Evolutionary conservation across 768 basidiomycete genomes (phyloP).

Genomic region (Leccinum imitatum): DNA sequence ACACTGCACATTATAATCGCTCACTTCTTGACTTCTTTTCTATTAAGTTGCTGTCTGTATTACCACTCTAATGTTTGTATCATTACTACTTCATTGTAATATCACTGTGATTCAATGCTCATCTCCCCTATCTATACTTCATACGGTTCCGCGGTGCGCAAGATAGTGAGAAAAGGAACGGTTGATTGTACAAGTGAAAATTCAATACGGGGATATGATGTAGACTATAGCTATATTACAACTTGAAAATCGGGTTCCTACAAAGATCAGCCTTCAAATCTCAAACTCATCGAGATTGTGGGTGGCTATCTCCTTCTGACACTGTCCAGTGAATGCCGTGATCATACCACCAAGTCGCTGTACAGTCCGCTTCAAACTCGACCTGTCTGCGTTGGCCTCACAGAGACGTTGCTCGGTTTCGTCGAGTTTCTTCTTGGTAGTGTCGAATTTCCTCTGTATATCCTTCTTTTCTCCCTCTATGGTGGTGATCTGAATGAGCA

Average conservation of each 20-base stretch:
- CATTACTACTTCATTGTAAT: slow-evolving; percentile 1
- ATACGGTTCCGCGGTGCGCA: not conserved
- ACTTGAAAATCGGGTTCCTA: not conserved
- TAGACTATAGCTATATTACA: slow-evolving; percentile 6
- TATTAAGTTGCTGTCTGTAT: not conserved
- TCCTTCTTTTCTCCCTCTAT: slow-evolving; percentile 16
- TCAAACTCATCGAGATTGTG: not conserved
- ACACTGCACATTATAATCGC: slow-evolving; percentile 6
- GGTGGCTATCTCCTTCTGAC: slow-evolving; percentile 3
- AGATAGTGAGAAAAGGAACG: not conserved
- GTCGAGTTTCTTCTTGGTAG: slow-evolving; percentile 17
- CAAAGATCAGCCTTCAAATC: not conserved
- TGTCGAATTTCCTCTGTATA: slow-evolving; percentile 16
- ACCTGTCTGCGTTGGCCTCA: slow-evolving; percentile 19
- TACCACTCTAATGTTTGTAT: slow-evolving; percentile 15
- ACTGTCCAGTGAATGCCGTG: slow-evolving; percentile 8
- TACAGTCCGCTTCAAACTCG: slow-evolving; percentile 12
- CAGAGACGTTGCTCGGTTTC: slow-evolving; percentile 18
- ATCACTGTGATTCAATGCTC: not conserved
- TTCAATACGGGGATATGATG: not conserved
- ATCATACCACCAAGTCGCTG: slow-evolving; percentile 11
- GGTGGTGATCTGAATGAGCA: slow-evolving; percentile 12
- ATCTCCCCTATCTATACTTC: not conserved
- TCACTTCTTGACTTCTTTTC: not conserved
- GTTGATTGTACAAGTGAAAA: not conserved